These are phyloP conservation scores for Corchorus olitorius DNA, from an alignment of 345 rosid genomes.

Conservation along the genomic window DNA sequence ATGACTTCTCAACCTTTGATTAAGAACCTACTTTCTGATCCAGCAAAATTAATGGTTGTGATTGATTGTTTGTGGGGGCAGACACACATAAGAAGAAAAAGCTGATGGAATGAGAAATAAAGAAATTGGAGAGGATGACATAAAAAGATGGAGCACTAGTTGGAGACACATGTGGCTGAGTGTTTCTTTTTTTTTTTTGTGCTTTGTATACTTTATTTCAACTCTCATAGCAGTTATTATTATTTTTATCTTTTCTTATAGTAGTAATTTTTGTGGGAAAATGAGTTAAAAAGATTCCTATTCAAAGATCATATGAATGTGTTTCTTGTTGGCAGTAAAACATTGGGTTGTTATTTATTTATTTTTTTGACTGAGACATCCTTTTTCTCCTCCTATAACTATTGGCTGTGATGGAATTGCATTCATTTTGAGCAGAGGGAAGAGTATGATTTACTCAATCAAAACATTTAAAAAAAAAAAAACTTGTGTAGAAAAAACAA, in stretches of 20 bases:
- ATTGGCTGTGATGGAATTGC: not conserved
- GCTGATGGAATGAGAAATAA: slow-evolving; percentile 22
- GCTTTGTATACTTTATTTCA: too few relatives aligned
- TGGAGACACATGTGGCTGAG: slow-evolving; percentile 37
- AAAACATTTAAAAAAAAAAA: not conserved
- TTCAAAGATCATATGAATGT: slow-evolving; percentile 23
- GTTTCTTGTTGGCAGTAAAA: not conserved
- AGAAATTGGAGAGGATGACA: slow-evolving; percentile 10
- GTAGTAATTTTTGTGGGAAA: slow-evolving; percentile 32
- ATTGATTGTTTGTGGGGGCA: slow-evolving; percentile 21
- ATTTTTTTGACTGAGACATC: not conserved
- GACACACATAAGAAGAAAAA: too few relatives aligned
- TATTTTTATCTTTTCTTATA: too few relatives aligned
- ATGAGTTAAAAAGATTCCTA: slow-evolving; percentile 38
- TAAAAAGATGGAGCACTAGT: slow-evolving; percentile 41
- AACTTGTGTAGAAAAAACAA: too few relatives aligned
- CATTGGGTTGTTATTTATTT: not conserved
- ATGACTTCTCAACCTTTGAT: slow-evolving; percentile 9
- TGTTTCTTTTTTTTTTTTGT: slow-evolving; percentile 13
- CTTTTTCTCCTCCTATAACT: not conserved
- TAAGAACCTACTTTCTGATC: not conserved
- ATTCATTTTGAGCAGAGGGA: slow-evolving; percentile 9
- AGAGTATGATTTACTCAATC: slow-evolving; percentile 39
- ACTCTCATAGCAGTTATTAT: too few relatives aligned
- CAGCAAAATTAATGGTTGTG: slow-evolving; percentile 15